Base-by-base conservation (phyloP, 1,284 basidiomycete species). In the Pholiota adiposa region DNA sequence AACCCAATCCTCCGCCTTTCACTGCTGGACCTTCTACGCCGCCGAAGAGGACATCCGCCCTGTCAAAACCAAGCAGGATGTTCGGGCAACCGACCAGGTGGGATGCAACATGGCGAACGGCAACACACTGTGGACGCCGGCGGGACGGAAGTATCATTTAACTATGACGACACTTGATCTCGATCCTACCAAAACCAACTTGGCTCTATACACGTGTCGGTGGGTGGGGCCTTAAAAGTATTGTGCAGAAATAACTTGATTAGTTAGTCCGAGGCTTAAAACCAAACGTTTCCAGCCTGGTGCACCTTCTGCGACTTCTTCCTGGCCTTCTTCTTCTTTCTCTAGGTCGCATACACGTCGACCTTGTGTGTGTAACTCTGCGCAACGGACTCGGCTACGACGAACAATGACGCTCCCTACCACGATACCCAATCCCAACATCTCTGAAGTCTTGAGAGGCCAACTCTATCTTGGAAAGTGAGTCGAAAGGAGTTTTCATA, bases 381-480 rank as follows among this genome's bases (percentile, higher is more conserved):
- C 7, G 18, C 25, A 12, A 16, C 9, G 12, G 9, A 29, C n/a
- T 27, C 23, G 1, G 4, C 12, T 27, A 25, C 1, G 2, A 46
- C 44, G 7, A 27, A 46, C n/a, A 46, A 51, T 51, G 50, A 51
- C 31, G 50, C 14, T 36, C 9, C 6, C 50, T 19, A 56, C 36
- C n/a, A 51, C 34, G 2, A 33, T 46, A 6, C 38, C 25, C 33
- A 9, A 53, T 18, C 68, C 69, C n/a, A 70, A 70, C 53, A 56
- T 80, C 5, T 73, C 71, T 51, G 72, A 78, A 40, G 70, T 85
- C 56, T 56, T 86, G 16, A 74, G 79, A 51, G 76, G 77, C 51
- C 75, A 79, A 60, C 64, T 86, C 38, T 86, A 79, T 66, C 76
- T 87, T 36, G 84, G 84, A 73, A 84, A 85, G 85, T 84, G 64